Evolutionary conservation across 2,329 filamentous ascomycete genomes (phyloP).

Genomic region (Monilinia fructicola): DNA sequence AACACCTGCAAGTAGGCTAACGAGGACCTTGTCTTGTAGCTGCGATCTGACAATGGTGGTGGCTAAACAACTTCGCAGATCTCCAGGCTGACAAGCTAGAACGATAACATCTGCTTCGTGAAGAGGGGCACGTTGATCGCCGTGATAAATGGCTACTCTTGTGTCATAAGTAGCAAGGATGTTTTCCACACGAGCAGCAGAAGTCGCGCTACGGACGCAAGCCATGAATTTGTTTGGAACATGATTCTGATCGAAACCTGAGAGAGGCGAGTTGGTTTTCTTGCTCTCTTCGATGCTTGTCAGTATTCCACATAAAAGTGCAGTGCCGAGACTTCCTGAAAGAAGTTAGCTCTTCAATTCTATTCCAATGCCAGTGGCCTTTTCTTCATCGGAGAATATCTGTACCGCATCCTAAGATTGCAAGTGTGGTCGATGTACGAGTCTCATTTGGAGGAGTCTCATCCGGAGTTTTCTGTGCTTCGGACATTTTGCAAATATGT

Average conservation of each 20-base stretch:
- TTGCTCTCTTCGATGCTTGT: conserved; percentile 21
- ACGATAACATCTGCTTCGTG: conserved; percentile 66
- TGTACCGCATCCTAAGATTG: conserved; percentile 23
- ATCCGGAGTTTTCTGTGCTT: neutral
- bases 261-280: neutral
- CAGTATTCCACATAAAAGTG: conserved; percentile 19
- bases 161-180: conserved; percentile 63
- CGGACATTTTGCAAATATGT: conserved; percentile 2
- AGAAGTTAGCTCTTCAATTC: neutral
- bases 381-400: neutral
- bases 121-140: conserved; percentile 66
- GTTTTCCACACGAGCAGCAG: conserved; percentile 60
- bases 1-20: conserved; percentile 17
- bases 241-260: neutral
- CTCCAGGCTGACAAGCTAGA: conserved; percentile 73
- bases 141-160: conserved; percentile 70
- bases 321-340: conserved; percentile 21
- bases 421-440: conserved; percentile 11
- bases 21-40: conserved; percentile 14
- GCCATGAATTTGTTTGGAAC: conserved; percentile 18
- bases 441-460: neutral
- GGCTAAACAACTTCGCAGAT: conserved; percentile 61
- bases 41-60: conserved; percentile 42
- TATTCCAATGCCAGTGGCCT: neutral
- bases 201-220: conserved; percentile 49